A percentile compares a stretch with the other conserved stretches of the same genome.
Conservation (phyloP, 768 basidiomycete species). For the Crucibulum laeve region DNA sequence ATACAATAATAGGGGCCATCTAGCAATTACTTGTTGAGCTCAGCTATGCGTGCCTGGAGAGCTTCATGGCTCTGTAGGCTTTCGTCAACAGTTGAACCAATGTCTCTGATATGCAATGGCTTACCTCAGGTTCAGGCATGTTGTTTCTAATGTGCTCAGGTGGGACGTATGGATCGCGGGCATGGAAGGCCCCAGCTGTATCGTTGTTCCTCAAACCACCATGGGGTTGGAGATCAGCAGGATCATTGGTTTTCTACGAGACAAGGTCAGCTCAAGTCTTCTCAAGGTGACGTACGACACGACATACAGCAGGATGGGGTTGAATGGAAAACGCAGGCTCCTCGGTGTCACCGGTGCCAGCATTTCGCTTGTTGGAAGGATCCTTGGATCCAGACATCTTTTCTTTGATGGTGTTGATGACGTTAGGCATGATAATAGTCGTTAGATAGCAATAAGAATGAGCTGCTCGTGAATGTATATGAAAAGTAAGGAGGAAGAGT, state of each 20-base stretch:
- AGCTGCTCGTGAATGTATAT: no score
- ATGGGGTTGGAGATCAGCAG: conserved; percentile 31
- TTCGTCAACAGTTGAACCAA: not conserved
- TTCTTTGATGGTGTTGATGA: not conserved
- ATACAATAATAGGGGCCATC: no score
- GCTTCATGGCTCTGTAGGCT: not conserved
- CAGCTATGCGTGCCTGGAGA: conserved; percentile 1
- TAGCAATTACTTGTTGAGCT: conserved; percentile 1
- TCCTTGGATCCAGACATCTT: not conserved
- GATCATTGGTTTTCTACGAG: conserved; percentile 38
- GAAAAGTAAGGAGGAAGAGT: no score
- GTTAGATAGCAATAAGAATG: no score
- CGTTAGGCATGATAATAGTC: not conserved
- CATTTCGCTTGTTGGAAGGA: not conserved
- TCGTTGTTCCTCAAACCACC: conserved; percentile 27
- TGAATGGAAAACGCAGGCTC: conserved; percentile 22
- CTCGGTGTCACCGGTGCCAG: not conserved
- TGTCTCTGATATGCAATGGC: not conserved
- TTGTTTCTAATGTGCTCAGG: conserved; percentile 25
- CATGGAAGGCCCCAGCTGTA: conserved; percentile 31
- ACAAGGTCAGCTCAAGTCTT: conserved; percentile 1
- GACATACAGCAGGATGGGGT: conserved; percentile 41
- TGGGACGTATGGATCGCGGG: conserved; percentile 34
- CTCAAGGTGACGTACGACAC: not conserved
- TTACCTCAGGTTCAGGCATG: conserved; percentile 15